Conservation (phyloP, 495 filamentous ascomycete genomes). For the Venustampulla echinocandica region DNA sequence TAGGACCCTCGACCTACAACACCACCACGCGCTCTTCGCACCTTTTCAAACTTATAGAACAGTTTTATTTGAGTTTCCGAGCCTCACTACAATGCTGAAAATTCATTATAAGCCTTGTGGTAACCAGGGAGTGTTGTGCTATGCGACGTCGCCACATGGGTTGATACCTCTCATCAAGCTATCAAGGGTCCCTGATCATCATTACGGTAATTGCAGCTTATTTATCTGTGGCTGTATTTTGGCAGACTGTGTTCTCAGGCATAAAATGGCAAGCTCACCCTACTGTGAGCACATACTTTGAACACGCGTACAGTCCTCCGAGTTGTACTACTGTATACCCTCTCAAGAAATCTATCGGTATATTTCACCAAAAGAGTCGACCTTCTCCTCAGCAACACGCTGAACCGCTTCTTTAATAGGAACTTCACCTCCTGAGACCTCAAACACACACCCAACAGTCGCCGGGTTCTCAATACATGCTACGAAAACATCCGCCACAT, state of each 20-base stretch:
- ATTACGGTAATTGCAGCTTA: background rate
- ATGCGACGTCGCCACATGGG: too few relatives aligned
- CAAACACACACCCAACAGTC: constrained; percentile 27
- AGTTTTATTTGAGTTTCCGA: constrained; percentile 22
- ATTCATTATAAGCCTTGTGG: too few relatives aligned
- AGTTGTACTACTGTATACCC: constrained; percentile 17
- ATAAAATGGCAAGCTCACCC: background rate
- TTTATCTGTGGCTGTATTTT: background rate
- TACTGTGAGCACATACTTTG: background rate
- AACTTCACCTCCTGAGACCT: constrained; percentile 26
- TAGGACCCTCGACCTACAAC: constrained; percentile 16
- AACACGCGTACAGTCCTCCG: background rate
- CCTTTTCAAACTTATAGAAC: constrained; percentile 22
- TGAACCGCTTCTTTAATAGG: constrained; percentile 15
- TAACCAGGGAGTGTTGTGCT: too few relatives aligned
- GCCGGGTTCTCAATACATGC: constrained; percentile 25
- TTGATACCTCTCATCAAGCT: too few relatives aligned
- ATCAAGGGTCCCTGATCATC: background rate
- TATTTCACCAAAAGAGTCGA: constrained; percentile 13
- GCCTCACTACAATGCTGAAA: too few relatives aligned
- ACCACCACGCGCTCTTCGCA: constrained; percentile 24
- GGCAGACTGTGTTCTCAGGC: background rate
- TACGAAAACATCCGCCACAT: constrained; percentile 26
- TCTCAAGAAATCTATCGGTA: constrained; percentile 7
- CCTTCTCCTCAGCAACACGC: constrained; percentile 11